Percentiles rank a stretch among this genome's conserved stretches.
Conservation (phyloP, 192 early-diverging fungal genomes). For the Umbelopsis ramanniana region DNA sequence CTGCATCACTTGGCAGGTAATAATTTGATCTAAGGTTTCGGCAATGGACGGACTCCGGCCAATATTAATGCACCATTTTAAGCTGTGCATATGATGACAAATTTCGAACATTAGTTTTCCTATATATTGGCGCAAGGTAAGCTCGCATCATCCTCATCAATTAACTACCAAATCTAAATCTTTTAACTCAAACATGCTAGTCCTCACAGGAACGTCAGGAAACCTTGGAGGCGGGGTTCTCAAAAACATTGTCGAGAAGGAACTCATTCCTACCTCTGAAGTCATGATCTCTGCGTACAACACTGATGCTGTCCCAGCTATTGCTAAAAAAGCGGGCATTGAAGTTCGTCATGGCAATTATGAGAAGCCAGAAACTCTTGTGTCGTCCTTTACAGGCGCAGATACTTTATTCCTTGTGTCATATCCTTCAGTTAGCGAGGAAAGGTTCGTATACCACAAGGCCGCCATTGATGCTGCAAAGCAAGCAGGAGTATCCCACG, state of each 20-base stretch:
- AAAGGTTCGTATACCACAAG: background rate
- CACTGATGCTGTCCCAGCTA: background rate
- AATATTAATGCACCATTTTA: too few species aligned
- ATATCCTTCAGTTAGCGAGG: background rate
- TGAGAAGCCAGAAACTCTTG: slow-evolving; percentile 1
- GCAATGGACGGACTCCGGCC: too few species aligned
- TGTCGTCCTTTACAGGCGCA: background rate
- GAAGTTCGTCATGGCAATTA: slow-evolving; percentile 17
- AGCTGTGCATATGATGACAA: too few species aligned
- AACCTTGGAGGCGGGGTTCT: background rate
- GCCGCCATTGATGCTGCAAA: slow-evolving; percentile 1
- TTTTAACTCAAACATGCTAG: background rate
- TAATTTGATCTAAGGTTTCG: too few species aligned
- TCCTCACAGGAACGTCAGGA: slow-evolving; percentile 1
- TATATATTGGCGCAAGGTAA: too few species aligned
- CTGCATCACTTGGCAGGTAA: too few species aligned
- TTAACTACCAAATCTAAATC: background rate
- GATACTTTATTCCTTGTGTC: slow-evolving; percentile 7
- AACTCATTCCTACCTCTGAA: background rate
- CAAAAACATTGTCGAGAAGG: slow-evolving; percentile 1
- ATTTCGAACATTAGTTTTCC: too few species aligned
- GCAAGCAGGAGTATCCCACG: background rate
- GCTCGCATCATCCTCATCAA: too few species aligned
- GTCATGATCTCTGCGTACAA: background rate
- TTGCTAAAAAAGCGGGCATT: background rate